Percentiles rank a stretch among this genome's conserved stretches.
Evolutionary conservation across 1,284 basidiomycete genomes (phyloP).

Genomic region (Paramarasmius palmivorus): DNA sequence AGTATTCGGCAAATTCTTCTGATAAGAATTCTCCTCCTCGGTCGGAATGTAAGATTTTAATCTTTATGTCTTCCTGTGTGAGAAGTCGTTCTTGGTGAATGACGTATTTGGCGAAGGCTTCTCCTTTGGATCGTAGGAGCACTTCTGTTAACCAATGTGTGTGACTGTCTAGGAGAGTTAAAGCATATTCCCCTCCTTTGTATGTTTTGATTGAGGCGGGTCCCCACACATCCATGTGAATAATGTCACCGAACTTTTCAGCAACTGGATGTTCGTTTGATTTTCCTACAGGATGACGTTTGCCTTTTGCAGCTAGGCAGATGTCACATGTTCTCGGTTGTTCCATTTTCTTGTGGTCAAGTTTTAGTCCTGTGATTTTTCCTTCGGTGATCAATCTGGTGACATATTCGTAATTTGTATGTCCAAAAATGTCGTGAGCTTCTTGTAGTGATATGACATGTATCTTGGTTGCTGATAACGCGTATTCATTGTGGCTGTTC

Average conservation of each 20-base stretch:
- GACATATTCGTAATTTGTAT: background rate
- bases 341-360: background rate
- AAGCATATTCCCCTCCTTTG: constrained; percentile 20
- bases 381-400: background rate
- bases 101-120: constrained; percentile 19
- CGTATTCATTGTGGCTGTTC: background rate
- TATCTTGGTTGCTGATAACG: background rate
- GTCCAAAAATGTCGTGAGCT: constrained; percentile 1
- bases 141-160: constrained; percentile 19
- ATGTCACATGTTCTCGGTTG: background rate
- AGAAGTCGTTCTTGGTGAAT: constrained; percentile 13
- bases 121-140: constrained; percentile 14
- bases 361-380: background rate
- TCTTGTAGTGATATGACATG: background rate
- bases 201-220: constrained; percentile 27
- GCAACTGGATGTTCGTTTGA: background rate
- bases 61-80: constrained; percentile 10
- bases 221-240: constrained; percentile 36
- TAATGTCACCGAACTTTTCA: background rate
- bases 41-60: constrained; percentile 23
- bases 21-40: constrained; percentile 24
- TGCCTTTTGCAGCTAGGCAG: background rate
- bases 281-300: background rate
- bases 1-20: constrained; percentile 20
- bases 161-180: constrained; percentile 25